These are phyloP conservation scores for Mycosphaerella sp. DNA, from an alignment of 2,329 filamentous ascomycete species.

Conservation along the genomic window DNA sequence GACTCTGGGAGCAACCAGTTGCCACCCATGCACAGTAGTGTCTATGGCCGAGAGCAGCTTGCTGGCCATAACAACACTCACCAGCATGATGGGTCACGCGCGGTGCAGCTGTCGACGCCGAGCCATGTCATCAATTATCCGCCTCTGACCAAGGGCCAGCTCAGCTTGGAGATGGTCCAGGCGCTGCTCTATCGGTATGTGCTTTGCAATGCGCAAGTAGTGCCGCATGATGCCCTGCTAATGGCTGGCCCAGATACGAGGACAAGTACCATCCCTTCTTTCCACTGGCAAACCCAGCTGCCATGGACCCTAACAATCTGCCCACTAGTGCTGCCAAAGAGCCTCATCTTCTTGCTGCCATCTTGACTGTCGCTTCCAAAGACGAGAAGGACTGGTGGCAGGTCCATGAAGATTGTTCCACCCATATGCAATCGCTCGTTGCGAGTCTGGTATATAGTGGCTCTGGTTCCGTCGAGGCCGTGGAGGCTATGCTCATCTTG, in stretches of 20 bases:
- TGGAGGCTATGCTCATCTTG: slow-evolving; percentile 33
- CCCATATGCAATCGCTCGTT: slow-evolving; percentile 33
- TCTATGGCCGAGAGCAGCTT: slow-evolving; percentile 19
- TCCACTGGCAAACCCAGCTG: slow-evolving; percentile 29
- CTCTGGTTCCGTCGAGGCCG: slow-evolving; percentile 30
- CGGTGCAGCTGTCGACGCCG: slow-evolving; percentile 6
- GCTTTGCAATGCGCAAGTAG: neutral
- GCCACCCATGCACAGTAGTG: slow-evolving; percentile 28
- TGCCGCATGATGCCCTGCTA: neutral
- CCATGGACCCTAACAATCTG: slow-evolving; percentile 29
- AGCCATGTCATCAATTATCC: slow-evolving; percentile 27
- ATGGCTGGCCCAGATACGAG: slow-evolving; percentile 21
- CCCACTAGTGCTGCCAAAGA: slow-evolving; percentile 27
- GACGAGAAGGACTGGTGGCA: slow-evolving; percentile 33
- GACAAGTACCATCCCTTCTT: slow-evolving; percentile 34
- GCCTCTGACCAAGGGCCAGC: slow-evolving; percentile 27
- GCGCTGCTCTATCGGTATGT: slow-evolving; percentile 25
- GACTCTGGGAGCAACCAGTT: slow-evolving; percentile 27
- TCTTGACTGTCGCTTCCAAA: slow-evolving; percentile 33
- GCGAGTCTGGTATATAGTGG: slow-evolving; percentile 30
- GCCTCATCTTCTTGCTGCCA: slow-evolving; percentile 31
- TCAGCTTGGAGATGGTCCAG: slow-evolving; percentile 29
- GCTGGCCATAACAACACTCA: slow-evolving; percentile 8
- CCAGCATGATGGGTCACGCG: slow-evolving; percentile 7
- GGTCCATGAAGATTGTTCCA: slow-evolving; percentile 30